These are phyloP conservation scores for Eimeria brunetti DNA, from an alignment of 169 alveolate genomes.

Conservation along the genomic window DNA sequence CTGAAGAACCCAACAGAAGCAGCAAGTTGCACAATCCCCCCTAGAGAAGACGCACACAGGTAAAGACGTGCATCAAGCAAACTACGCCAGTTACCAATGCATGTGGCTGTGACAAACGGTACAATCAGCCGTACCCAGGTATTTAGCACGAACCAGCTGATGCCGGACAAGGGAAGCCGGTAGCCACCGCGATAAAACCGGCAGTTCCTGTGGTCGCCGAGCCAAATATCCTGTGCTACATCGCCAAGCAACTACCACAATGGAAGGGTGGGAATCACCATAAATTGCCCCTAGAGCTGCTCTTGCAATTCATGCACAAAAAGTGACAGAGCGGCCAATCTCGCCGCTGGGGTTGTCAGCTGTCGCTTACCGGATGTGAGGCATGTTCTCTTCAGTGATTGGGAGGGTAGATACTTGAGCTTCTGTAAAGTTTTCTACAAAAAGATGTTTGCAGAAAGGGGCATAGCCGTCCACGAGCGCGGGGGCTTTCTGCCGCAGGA, in stretches of 20 bases:
- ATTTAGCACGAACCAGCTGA: conserved; percentile 89
- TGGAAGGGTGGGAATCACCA: background rate
- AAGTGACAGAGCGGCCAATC: background rate
- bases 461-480: conserved; percentile 96
- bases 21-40: background rate
- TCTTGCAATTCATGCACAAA: background rate
- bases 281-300: background rate
- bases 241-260: background rate
- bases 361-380: conserved; percentile 85
- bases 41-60: background rate
- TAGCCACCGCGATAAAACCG: conserved; percentile 97
- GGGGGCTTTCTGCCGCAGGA: conserved; percentile 78
- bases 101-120: background rate
- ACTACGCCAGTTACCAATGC: background rate
- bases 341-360: background rate
- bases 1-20: conserved; percentile 36
- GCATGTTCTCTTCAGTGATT: conserved; percentile 94
- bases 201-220: conserved; percentile 97
- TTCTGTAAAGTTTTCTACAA: conserved; percentile 96
- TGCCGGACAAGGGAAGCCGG: conserved; percentile 87
- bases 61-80: background rate
- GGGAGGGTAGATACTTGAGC: conserved; percentile 91
- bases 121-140: conserved; percentile 82
- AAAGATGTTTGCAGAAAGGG: conserved; percentile 98
- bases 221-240: conserved; percentile 94